These are phyloP conservation scores for Brassica hybrid DNA, from an alignment of 441 rosid genomes.

Conservation along the genomic window DNA sequence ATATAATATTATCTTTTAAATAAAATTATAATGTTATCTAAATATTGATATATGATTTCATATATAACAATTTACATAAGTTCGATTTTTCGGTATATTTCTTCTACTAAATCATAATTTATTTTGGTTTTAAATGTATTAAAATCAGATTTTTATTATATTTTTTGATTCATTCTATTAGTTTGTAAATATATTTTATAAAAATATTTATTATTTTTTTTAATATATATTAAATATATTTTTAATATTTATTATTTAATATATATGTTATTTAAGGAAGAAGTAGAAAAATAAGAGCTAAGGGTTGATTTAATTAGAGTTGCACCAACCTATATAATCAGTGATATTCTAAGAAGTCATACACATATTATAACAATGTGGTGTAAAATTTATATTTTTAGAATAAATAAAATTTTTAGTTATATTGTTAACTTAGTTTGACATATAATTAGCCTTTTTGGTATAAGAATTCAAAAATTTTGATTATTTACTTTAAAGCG, in stretches of 20 bases:
- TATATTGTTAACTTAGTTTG: too few relatives aligned
- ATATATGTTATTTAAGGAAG: not conserved
- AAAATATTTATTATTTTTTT: not conserved
- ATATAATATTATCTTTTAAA: not conserved
- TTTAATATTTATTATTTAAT: not conserved
- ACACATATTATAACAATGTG: not conserved
- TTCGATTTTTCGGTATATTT: not conserved
- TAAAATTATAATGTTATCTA: not conserved
- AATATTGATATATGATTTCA: not conserved
- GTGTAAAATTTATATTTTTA: not conserved
- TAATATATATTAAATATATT: too few relatives aligned
- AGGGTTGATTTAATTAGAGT: not conserved
- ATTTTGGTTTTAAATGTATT: not conserved
- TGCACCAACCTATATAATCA: not conserved
- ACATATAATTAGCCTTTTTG: not conserved
- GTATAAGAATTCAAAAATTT: not conserved
- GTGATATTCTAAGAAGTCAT: not conserved
- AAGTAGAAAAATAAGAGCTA: not conserved
- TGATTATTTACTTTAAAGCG: not conserved
- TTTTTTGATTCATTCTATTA: not conserved
- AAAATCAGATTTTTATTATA: not conserved
- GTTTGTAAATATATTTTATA: not conserved
- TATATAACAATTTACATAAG: not conserved
- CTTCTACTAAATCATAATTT: not conserved
- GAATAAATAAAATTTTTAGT: too few relatives aligned